These are phyloP conservation scores for Microbotryum intermedium DNA, from an alignment of 1,284 basidiomycete species.

Conservation along the genomic window DNA sequence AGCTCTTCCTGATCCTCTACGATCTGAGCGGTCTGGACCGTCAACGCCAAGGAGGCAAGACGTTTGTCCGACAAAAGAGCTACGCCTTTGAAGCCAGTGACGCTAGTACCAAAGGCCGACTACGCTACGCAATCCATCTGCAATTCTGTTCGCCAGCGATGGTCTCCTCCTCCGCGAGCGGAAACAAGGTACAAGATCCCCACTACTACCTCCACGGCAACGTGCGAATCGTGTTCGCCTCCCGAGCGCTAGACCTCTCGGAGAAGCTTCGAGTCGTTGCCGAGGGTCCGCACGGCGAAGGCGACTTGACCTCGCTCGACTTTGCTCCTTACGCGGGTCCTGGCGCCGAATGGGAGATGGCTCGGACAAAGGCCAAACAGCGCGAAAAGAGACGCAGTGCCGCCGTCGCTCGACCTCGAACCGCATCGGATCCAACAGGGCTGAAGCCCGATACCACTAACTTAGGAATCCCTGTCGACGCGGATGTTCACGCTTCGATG, in stretches of 20 bases:
- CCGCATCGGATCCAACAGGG: too few relatives aligned
- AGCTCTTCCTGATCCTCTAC: conserved; percentile 47
- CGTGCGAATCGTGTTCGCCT: conserved; percentile 32
- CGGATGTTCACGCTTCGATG: too few relatives aligned
- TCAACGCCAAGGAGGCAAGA: conserved; percentile 30
- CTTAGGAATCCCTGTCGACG: too few relatives aligned
- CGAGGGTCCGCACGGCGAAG: conserved; percentile 20
- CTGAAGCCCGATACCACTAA: too few relatives aligned
- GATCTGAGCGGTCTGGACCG: conserved; percentile 41
- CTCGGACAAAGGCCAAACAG: conserved; percentile 32
- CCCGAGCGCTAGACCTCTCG: conserved; percentile 26
- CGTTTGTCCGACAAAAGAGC: conserved; percentile 36
- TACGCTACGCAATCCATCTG: conserved; percentile 43
- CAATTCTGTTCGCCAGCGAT: conserved; percentile 40
- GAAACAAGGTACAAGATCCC: conserved; percentile 4
- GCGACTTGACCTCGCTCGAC: neutral
- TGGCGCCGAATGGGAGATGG: conserved; percentile 31
- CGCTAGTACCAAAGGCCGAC: conserved; percentile 28
- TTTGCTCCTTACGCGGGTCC: conserved; percentile 28
- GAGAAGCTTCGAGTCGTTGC: conserved; percentile 28
- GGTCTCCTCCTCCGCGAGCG: conserved; percentile 26
- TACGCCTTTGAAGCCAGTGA: conserved; percentile 26
- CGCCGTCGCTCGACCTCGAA: too few relatives aligned
- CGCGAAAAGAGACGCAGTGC: conserved; percentile 26
- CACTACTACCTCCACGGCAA: conserved; percentile 28